Evolutionary conservation across 2,329 filamentous ascomycete species (phyloP), one percentile per base, ranked within the genome.

Genomic region (Chalara sp.): DNA sequence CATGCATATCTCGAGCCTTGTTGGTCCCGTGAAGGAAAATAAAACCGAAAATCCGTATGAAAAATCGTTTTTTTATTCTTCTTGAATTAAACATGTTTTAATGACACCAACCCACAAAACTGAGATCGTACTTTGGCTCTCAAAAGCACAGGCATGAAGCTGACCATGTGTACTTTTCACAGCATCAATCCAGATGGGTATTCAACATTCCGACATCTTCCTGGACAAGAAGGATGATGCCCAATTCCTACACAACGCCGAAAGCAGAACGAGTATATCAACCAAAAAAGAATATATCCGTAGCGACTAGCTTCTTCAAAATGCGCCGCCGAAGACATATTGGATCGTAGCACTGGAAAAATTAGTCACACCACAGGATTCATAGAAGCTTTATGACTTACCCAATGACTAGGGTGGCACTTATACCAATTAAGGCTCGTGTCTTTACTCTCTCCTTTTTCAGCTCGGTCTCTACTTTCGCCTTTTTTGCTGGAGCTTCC

Each of bases 351-450:
- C 65, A 53, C 65, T 67, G 51, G 6, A 6, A 43, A 21, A 4
- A 13, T 28, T 44, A 29, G 13, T 37, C 21, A 29, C n/a, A 10
- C 8, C 6, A 13, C 7, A 8, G 11, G 37, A 41, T 6, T 7
- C 5, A 31, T 6, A 11, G 21, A 41, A 12, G 33, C 5, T 21
- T 21, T 21, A 21, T 21, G 21, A 86, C 90, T 74, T 80, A 97
- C 93, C 91, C 91, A 68, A 96, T 79, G 51, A 88, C 89, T 67
- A 96, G 78, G 44, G 89, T 93, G 52, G 89, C 89, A 56, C 85
- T 88, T 48, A 97, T 80, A 52, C 93, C 92, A 56, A 95, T 78
- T 54, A 96, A 74, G 44, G 93, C 89, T 65, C 90, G 82, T 69
- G 84, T 89, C 71, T 89, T 85, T 58, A 96, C 89, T 64, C 84